Percentiles rank a stretch among this genome's conserved stretches.
Conservation (phyloP, 805 yeast genomes). For the Komagataella pastoris region DNA sequence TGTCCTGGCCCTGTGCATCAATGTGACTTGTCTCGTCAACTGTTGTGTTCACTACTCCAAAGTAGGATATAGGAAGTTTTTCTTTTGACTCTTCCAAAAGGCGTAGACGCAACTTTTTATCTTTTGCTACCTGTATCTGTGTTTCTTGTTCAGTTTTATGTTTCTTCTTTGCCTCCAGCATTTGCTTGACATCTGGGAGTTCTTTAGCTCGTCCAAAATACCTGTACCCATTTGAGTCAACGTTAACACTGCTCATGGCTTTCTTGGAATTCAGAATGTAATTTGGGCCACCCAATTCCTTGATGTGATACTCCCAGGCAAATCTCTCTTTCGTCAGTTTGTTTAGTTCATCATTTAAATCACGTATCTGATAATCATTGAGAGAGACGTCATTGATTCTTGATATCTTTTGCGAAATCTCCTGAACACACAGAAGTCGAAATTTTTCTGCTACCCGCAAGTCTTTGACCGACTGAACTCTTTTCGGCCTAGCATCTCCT, state of each 20-base stretch:
- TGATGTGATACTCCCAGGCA: slow-evolving; percentile 71
- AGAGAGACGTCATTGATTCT: slow-evolving; percentile 48
- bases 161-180: slow-evolving; percentile 22
- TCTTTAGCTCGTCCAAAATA: slow-evolving; percentile 82
- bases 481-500: slow-evolving; percentile 45
- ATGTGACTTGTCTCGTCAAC: neutral
- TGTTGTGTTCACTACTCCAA: neutral
- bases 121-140: slow-evolving; percentile 7
- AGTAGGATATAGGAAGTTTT: neutral
- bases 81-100: neutral
- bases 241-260: slow-evolving; percentile 4
- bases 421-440: slow-evolving; percentile 47
- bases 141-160: slow-evolving; percentile 10
- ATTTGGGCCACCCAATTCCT: slow-evolving; percentile 63
- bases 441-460: slow-evolving; percentile 60
- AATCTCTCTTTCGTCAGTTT: slow-evolving; percentile 50
- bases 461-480: slow-evolving; percentile 35
- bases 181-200: slow-evolving; percentile 53
- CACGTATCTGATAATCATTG: slow-evolving; percentile 53
- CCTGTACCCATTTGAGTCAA: slow-evolving; percentile 37
- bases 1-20: neutral
- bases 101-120: slow-evolving; percentile 10
- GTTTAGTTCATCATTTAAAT: slow-evolving; percentile 63
- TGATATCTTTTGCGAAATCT: slow-evolving; percentile 47
- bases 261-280: slow-evolving; percentile 20